phyloP scores from a whole-genome alignment of 176 grass and related monocot genomes.

The Carex parvula region DNA sequence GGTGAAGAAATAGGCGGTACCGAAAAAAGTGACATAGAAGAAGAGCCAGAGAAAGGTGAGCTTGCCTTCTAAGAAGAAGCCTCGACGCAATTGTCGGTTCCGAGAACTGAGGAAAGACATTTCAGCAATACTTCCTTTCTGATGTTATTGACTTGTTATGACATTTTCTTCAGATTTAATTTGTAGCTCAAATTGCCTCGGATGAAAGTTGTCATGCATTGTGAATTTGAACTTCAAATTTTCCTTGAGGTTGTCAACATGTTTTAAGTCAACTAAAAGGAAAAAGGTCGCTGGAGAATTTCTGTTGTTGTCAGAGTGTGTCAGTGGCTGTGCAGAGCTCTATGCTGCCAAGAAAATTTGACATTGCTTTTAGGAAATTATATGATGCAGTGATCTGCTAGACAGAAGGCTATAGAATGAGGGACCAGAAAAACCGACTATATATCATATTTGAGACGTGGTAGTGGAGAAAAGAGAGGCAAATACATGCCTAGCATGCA shows the following conservation, averaged over 20 bases:
- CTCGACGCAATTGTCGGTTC: neutral
- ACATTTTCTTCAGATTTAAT: neutral
- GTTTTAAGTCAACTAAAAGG: neutral
- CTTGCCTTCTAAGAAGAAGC: slow-evolving; percentile 9
- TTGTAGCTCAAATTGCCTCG: neutral
- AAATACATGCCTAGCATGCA: neutral
- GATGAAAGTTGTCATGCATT: neutral
- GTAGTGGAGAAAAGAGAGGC: neutral
- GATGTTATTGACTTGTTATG: neutral
- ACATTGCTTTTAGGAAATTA: neutral
- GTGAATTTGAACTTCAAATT: neutral
- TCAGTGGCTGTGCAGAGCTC: neutral
- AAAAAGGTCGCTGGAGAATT: neutral
- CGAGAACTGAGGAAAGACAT: neutral
- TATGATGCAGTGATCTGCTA: neutral
- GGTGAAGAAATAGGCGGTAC: neutral
- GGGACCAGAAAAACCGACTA: neutral
- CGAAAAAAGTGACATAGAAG: neutral
- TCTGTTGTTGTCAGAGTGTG: neutral
- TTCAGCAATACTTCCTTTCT: neutral
- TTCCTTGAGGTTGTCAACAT: neutral
- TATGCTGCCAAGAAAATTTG: neutral
- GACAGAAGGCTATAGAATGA: neutral
- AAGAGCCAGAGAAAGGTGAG: neutral
- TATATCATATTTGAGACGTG: neutral